Evolutionary conservation across 192 early-diverging fungal genomes (phyloP).

Genomic region (Backusella mclennaniae): DNA sequence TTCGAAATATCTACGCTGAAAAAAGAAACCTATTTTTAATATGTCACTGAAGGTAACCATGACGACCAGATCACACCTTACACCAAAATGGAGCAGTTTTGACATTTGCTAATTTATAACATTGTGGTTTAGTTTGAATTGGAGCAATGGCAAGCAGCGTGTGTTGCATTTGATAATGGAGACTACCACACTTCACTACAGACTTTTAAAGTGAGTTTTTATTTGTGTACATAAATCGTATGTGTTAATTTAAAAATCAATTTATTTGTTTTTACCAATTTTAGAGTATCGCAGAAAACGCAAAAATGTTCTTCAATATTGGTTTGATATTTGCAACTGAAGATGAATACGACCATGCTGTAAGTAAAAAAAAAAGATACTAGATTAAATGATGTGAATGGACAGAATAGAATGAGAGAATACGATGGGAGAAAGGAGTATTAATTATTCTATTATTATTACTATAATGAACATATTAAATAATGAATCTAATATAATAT

Average conservation of each 20-base stretch:
- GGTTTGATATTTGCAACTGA: slow-evolving; percentile 76
- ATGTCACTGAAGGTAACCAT: slow-evolving; percentile 7
- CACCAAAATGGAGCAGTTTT: neutral
- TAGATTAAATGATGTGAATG: neutral
- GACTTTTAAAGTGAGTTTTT: slow-evolving; percentile 62
- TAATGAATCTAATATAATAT: neutral
- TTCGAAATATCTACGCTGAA: neutral
- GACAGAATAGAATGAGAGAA: neutral
- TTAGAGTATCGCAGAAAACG: slow-evolving; percentile 81
- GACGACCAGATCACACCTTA: neutral
- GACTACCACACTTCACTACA: slow-evolving; percentile 68
- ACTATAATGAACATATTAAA: neutral
- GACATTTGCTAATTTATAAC: neutral
- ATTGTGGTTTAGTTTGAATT: slow-evolving; percentile 62
- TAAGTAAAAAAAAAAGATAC: slow-evolving; percentile 48
- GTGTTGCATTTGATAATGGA: slow-evolving; percentile 70
- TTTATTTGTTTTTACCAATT: neutral
- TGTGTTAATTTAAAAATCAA: slow-evolving; percentile 26
- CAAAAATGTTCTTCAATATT: slow-evolving; percentile 97
- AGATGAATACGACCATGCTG: slow-evolving; percentile 75
- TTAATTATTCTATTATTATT: neutral
- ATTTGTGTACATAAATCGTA: slow-evolving; percentile 5
- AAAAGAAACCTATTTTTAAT: neutral
- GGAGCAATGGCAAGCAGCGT: slow-evolving; percentile 79
- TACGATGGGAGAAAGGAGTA: slow-evolving; percentile 8